Base-by-base conservation (phyloP, 1,139 yeast genomes). In the Lodderomyces orthopsilosis region DNA sequence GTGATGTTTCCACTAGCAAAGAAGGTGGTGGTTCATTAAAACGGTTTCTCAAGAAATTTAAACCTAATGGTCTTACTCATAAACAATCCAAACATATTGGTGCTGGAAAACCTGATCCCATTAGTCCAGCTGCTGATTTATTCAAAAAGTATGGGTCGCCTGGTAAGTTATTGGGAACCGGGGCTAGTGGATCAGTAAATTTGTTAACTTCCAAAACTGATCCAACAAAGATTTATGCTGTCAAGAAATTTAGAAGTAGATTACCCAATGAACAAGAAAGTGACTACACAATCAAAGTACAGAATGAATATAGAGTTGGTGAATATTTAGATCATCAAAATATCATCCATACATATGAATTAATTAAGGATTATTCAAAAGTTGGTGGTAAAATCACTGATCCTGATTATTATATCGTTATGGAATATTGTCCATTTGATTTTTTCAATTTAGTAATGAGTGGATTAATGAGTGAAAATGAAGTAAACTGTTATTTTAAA, bases 381-480 rank as follows among this genome's bases (percentile, higher is more conserved):
- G 40, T 38, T 19, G 35, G 37, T 15, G 41, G 40, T 15, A 83
- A 80, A 49, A 45, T 56, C 10, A 62, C 66, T 37, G 65, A 56
- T 18, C 55, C 65, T 1, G 75, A 71, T 41, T 83, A 75, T 56
- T 71, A 76, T 43, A 81, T 85, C 44, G 80, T 85, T 17, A 84
- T 85, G 89, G 93, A 85, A 54, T 85, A 81, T 58, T 81, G 86
- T 48, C 84, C 83, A 1, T 83, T 66, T 58, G 94, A 85, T 60
- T 84, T 85, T 55, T 85, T 85, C 62, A 83, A 86, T 35, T 69
- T 85, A 46, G 91, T 85, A 17, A 84, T 85, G 91, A 75, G 83
- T 38, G 88, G 87, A 3, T 59, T 79, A 39, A 79, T 85, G 81
- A 65, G 73, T 6, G 66, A 67, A 21, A 64, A 71, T 34, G 93